phyloP scores from a whole-genome alignment of 495 filamentous ascomycete genomes.

The Penicillium taxi region DNA sequence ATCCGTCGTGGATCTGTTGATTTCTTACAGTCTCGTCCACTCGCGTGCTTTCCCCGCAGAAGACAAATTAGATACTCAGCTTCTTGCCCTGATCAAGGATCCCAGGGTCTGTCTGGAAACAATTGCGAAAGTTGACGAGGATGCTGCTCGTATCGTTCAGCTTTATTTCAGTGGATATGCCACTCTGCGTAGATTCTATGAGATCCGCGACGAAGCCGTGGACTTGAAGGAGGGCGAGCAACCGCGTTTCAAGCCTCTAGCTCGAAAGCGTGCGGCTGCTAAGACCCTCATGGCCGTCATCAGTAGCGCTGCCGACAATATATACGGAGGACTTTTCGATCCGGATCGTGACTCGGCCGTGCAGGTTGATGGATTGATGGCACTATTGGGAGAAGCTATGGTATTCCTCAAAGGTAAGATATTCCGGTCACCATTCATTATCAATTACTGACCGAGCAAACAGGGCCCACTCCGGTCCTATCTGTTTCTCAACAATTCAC shows the following conservation, averaged over 20 bases:
- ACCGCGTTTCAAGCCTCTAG: slow-evolving; percentile 38
- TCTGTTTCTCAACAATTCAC: slow-evolving; percentile 59
- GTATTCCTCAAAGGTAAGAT: slow-evolving; percentile 59
- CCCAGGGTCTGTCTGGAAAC: slow-evolving; percentile 57
- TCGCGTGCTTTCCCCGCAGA: slow-evolving; percentile 68
- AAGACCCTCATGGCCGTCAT: slow-evolving; percentile 70
- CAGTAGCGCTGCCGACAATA: slow-evolving; percentile 74
- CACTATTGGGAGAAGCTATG: slow-evolving; percentile 73
- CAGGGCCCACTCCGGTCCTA: slow-evolving; percentile 32
- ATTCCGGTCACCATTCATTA: background rate
- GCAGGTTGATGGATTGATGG: slow-evolving; percentile 75
- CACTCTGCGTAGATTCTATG: slow-evolving; percentile 78
- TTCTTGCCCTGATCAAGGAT: slow-evolving; percentile 55
- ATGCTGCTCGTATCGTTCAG: slow-evolving; percentile 71
- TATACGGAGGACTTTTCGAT: slow-evolving; percentile 81
- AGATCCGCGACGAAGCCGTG: slow-evolving; percentile 63
- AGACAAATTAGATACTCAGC: slow-evolving; percentile 57
- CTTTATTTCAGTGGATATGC: slow-evolving; percentile 86
- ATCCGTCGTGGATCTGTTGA: slow-evolving; percentile 74
- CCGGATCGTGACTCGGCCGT: slow-evolving; percentile 68
- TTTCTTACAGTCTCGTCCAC: slow-evolving; percentile 74
- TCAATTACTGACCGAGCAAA: slow-evolving; percentile 8
- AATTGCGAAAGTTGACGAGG: slow-evolving; percentile 58
- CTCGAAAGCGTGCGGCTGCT: slow-evolving; percentile 58
- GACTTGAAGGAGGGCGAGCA: slow-evolving; percentile 29